These are phyloP conservation scores for Mucuna pruriens DNA, from an alignment of 306 rosid genomes.

Conservation along the genomic window DNA sequence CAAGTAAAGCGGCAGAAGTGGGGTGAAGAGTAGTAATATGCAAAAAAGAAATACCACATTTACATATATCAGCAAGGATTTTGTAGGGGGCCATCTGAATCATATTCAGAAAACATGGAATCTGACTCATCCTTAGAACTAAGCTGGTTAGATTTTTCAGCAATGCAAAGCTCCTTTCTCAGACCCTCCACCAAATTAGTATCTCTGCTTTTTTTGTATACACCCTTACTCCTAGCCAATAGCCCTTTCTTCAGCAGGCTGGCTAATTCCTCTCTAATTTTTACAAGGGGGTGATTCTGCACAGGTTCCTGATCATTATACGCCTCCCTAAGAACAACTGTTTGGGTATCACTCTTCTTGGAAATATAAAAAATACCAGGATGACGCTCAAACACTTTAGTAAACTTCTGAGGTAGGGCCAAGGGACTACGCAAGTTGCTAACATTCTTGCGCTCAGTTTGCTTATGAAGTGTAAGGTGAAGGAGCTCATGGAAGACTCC, in stretches of 20 bases:
- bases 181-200: constrained; percentile 30
- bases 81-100: constrained; percentile 36
- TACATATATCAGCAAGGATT: constrained; percentile 30
- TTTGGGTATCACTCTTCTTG: constrained; percentile 73
- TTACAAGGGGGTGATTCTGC: constrained; percentile 66
- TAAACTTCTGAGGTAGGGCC: constrained; percentile 82
- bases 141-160: constrained; percentile 11
- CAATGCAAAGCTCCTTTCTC: constrained; percentile 10
- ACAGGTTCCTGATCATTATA: constrained; percentile 59
- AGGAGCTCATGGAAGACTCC: constrained; percentile 95
- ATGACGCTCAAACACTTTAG: constrained; percentile 93
- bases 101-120: constrained; percentile 44
- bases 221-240: constrained; percentile 70
- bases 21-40: not conserved
- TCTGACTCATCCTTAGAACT: constrained; percentile 46
- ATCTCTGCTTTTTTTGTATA: constrained; percentile 50
- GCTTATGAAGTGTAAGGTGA: constrained; percentile 78
- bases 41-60: constrained; percentile 5
- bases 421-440: constrained; percentile 84
- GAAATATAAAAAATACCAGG: constrained; percentile 90
- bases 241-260: constrained; percentile 59
- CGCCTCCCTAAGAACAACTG: constrained; percentile 79
- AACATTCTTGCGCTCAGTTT: constrained; percentile 83
- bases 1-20: not conserved
- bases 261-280: constrained; percentile 67